phyloP scores from a whole-genome alignment of 345 rosid genomes.

The Raphanus sativus region DNA sequence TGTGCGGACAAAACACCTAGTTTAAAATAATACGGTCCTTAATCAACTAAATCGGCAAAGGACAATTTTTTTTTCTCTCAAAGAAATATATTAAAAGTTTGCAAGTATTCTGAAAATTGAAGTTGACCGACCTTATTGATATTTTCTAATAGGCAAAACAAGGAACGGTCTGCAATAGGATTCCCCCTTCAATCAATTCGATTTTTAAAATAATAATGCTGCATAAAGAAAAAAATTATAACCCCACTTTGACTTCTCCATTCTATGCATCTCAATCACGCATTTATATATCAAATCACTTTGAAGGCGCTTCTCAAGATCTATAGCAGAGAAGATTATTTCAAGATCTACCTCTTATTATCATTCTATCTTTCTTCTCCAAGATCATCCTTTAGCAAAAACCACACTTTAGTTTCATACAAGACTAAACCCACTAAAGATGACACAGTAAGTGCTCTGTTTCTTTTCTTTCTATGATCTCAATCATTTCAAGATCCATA shows the following conservation, averaged over 20 bases:
- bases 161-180: neutral
- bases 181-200: slow-evolving; percentile 2
- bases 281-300: slow-evolving; percentile 31
- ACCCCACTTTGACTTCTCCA: slow-evolving; percentile 34
- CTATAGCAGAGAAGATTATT: neutral
- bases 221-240: neutral
- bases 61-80: neutral
- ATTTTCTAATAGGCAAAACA: neutral
- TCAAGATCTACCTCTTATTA: slow-evolving; percentile 18
- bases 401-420: slow-evolving; percentile 12
- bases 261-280: slow-evolving; percentile 14
- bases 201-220: neutral
- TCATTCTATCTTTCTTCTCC: slow-evolving; percentile 7
- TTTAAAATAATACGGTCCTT: neutral
- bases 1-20: no score
- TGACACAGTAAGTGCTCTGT: slow-evolving; percentile 37
- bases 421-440: slow-evolving; percentile 13
- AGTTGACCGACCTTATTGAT: slow-evolving; percentile 15
- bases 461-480: slow-evolving; percentile 7
- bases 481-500: slow-evolving; percentile 6
- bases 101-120: neutral
- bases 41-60: neutral
- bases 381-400: neutral
- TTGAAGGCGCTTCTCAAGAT: neutral
- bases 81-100: neutral